A percentile compares a stretch with the other conserved stretches of the same genome.
Evolutionary conservation across 768 basidiomycete species (phyloP).

Genomic region (Termitomyces heimii): DNA sequence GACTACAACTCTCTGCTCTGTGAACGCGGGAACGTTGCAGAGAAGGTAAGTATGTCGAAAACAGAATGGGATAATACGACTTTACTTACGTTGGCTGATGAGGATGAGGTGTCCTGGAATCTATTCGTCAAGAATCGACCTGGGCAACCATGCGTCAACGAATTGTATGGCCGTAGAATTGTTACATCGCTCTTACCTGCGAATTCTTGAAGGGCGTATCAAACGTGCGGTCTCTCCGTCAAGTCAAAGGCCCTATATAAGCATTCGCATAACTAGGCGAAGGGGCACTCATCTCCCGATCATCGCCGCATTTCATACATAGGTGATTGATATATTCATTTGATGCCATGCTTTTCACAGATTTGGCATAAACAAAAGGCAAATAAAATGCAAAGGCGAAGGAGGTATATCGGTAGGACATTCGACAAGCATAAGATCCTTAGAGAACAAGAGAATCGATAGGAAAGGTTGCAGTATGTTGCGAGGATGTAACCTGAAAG

Average conservation of each 20-base stretch:
- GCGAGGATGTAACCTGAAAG: background rate
- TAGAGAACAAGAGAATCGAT: background rate
- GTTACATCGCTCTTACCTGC: background rate
- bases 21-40: background rate
- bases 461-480: background rate
- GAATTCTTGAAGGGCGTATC: background rate
- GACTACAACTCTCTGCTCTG: background rate
- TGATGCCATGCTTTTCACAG: background rate
- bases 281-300: background rate
- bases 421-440: background rate
- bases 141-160: background rate
- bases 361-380: too few species aligned
- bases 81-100: background rate
- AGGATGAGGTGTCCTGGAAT: background rate
- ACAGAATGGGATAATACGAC: background rate
- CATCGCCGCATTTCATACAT: background rate
- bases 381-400: background rate
- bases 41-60: background rate
- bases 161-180: background rate
- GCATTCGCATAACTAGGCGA: background rate
- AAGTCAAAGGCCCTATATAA: background rate
- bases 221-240: background rate
- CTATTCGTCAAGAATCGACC: background rate
- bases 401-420: background rate
- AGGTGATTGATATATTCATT: background rate